Base-by-base conservation (phyloP, 164 flowering plant species). In the Tinospora cordifolia region DNA sequence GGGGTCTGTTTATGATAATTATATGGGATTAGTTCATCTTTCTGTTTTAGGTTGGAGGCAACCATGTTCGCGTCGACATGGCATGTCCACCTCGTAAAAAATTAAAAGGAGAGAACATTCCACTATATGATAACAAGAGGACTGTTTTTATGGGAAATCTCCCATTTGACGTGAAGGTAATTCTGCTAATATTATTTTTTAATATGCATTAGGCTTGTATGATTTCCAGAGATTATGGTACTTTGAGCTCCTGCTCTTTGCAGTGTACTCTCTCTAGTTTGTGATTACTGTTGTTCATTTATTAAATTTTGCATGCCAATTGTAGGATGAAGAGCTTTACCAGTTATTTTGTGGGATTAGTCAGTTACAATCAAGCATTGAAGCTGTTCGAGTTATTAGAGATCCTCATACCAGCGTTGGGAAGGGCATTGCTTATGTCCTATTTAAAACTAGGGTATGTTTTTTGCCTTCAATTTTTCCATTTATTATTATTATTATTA, bases 51-150 rank as follows among this genome's bases (percentile, higher is more conserved):
- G 73, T 94, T 73, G 96, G 80, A 71, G 97, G 92, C 65, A 92
- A 92, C 80, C 99, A 94, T 66, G 81, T 94, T 30, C 92, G 98
- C 68, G 97, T 94, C 69, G 99, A 94, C 69, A 82, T 88, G 74
- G 99, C 98, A 25, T 92, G 98, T 76, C 99, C 99, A 66, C 98
- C 99, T 62, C 91, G 94, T 24, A 92, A 92, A 79, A 94, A 89
- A 75, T 68, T 90, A 75, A 92, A 88, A 78, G 94, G 91, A 75
- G 93, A 88, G 58, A 66, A 59, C 75, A 66, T 81, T 82, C 67
- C 85, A 6, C 79, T 89, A 27, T 94, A 94, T 84, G 97, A 90
- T 75, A 78, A 75, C 69, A 88, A 86, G 74, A 90, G 93, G 80
- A 94, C 99, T 30, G 88, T 92, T 71, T 94, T 94, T 82, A 85